Conservation (phyloP, 1,139 yeast genomes). For the Williopsis jadinii region DNA sequence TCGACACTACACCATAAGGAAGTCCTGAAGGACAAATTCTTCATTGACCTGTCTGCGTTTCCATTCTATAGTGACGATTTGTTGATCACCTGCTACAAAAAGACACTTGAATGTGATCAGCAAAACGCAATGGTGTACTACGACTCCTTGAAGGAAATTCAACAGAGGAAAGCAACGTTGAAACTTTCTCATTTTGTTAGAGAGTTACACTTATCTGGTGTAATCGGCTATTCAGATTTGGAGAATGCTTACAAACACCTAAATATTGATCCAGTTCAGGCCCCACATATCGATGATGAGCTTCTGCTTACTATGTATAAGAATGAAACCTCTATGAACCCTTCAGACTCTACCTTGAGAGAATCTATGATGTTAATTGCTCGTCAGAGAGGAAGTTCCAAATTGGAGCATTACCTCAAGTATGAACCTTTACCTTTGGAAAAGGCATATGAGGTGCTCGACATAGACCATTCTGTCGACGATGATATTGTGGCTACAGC, state of each 20-base stretch:
- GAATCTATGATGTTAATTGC: constrained; percentile 39
- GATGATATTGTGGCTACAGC: constrained; percentile 74
- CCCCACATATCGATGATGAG: constrained; percentile 32
- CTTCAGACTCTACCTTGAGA: constrained; percentile 29
- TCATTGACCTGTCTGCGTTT: constrained; percentile 51
- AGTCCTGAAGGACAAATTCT: constrained; percentile 20
- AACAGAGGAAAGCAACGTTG: constrained; percentile 38
- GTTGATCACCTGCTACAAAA: constrained; percentile 55
- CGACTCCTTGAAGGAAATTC: constrained; percentile 52
- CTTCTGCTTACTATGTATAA: constrained; percentile 41
- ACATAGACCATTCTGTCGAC: constrained; percentile 59
- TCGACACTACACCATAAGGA: constrained; percentile 23
- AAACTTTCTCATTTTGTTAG: constrained; percentile 45
- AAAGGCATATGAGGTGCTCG: constrained; percentile 57
- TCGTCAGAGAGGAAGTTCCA: constrained; percentile 36
- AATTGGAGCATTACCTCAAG: constrained; percentile 38
- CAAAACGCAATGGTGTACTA: constrained; percentile 51
- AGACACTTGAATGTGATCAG: constrained; percentile 47
- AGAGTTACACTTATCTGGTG: constrained; percentile 47
- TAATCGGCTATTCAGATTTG: constrained; percentile 57
- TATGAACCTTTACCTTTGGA: constrained; percentile 47
- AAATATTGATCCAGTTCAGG: constrained; percentile 36
- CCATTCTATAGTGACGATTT: constrained; percentile 56
- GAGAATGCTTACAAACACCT: constrained; percentile 45
- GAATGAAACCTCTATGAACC: constrained; percentile 31